Percentiles rank a stretch among this genome's conserved stretches.
These are phyloP conservation scores for Lodderomyces pseudojiufengensis DNA, from an alignment of 1,139 yeast species.

Conservation along the genomic window DNA sequence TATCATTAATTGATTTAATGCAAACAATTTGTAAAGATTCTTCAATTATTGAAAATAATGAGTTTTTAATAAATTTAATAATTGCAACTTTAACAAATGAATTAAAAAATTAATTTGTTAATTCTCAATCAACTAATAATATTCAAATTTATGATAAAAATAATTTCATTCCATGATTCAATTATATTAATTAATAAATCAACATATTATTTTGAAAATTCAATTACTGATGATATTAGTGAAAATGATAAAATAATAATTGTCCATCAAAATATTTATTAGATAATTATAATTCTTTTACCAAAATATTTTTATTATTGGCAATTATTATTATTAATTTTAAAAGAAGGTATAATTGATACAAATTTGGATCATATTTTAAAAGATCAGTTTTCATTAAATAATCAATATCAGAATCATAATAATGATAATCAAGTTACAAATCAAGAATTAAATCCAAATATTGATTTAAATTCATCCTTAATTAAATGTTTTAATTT, in stretches of 20 bases:
- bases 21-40: slow-evolving; percentile 26
- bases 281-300: slow-evolving; percentile 37
- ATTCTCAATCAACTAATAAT: slow-evolving; percentile 1
- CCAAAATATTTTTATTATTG: slow-evolving; percentile 38
- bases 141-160: slow-evolving; percentile 38
- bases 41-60: slow-evolving; percentile 18
- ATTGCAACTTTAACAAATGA: slow-evolving; percentile 41
- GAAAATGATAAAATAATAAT: slow-evolving; percentile 32
- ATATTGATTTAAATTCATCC: too few relatives aligned
- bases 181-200: slow-evolving; percentile 45
- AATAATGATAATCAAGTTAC: too few relatives aligned
- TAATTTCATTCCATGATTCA: slow-evolving; percentile 44
- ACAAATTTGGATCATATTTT: slow-evolving; percentile 5
- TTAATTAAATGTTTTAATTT: slow-evolving; percentile 18
- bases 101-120: slow-evolving; percentile 21
- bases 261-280: slow-evolving; percentile 44
- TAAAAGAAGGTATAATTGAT: slow-evolving; percentile 35
- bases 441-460: too few relatives aligned
- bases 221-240: not conserved
- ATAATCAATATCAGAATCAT: too few relatives aligned
- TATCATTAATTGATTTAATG: slow-evolving; percentile 19
- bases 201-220: slow-evolving; percentile 22
- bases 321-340: slow-evolving; percentile 35
- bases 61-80: slow-evolving; percentile 32
- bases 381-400: too few relatives aligned